A percentile compares a stretch with the other conserved stretches of the same genome.
Conservation (phyloP, 1,284 basidiomycete species). For the Ceratobasidium sp. region DNA sequence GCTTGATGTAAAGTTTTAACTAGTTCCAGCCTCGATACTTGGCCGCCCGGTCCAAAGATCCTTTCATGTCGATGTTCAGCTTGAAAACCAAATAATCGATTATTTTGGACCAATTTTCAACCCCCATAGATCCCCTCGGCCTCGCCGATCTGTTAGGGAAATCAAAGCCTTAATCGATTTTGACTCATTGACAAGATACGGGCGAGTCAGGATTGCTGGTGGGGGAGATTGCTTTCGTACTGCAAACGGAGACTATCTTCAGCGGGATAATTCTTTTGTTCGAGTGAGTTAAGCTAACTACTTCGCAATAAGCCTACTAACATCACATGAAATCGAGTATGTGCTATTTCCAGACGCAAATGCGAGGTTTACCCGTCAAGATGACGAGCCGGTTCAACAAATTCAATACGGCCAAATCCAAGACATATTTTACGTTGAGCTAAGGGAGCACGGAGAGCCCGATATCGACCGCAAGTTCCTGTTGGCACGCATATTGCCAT, state of each 20-base stretch:
- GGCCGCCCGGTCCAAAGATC: neutral
- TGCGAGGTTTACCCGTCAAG: neutral
- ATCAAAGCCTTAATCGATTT: neutral
- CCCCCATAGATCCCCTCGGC: no score
- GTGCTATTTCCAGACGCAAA: constrained; percentile 1
- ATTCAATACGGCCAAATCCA: constrained; percentile 9
- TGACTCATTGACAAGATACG: constrained; percentile 1
- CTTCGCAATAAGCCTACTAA: neutral
- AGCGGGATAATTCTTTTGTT: constrained; percentile 18
- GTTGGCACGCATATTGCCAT: neutral
- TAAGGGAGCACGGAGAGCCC: neutral
- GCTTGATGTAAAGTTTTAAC: no score
- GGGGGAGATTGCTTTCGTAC: constrained; percentile 16
- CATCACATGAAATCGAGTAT: neutral
- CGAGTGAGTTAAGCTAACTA: neutral
- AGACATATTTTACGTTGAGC: constrained; percentile 21
- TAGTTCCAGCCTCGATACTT: constrained; percentile 2
- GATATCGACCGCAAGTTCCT: neutral
- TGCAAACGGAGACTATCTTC: neutral
- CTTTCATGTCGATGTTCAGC: neutral
- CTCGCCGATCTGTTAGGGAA: neutral
- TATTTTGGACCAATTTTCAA: neutral
- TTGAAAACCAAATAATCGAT: neutral
- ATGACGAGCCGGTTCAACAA: neutral
- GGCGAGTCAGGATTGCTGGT: neutral